Conservation (phyloP, 2,329 filamentous ascomycete species). For the Fusarium sp. region DNA sequence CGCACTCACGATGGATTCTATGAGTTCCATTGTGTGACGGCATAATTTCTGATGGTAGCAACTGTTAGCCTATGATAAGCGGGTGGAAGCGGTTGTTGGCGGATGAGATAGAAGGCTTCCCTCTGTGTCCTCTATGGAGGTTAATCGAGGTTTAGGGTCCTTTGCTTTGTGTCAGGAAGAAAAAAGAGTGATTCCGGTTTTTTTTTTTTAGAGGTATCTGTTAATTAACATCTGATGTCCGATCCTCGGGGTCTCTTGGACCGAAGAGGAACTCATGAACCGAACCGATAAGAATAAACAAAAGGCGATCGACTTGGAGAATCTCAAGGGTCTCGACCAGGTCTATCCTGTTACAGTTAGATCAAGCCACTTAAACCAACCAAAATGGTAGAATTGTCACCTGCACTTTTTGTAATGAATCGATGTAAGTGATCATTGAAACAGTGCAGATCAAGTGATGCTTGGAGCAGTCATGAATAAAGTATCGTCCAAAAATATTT, state of each 20-base stretch:
- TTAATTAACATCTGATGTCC: background rate
- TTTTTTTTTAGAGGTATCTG: background rate
- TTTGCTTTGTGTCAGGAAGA: background rate
- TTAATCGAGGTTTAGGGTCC: background rate
- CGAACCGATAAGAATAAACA: constrained; percentile 18
- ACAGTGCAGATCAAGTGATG: background rate
- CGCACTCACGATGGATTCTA: constrained; percentile 10
- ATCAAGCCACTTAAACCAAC: constrained; percentile 33
- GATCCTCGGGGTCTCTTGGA: constrained; percentile 22
- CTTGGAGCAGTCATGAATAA: background rate
- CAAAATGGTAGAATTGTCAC: constrained; percentile 19
- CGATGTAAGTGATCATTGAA: background rate
- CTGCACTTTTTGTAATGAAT: background rate
- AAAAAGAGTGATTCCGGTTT: background rate
- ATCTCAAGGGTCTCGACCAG: constrained; percentile 16
- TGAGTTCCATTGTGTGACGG: constrained; percentile 9
- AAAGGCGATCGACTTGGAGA: background rate
- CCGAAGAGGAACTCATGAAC: constrained; percentile 18
- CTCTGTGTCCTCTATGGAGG: background rate
- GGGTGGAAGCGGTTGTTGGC: constrained; percentile 40
- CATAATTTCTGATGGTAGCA: constrained; percentile 14
- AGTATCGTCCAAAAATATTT: background rate
- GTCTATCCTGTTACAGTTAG: constrained; percentile 8
- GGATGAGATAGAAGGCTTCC: constrained; percentile 9
- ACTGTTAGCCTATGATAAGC: background rate